Base-by-base conservation (phyloP, 306 rosid genomes). In the Pueraria montana region DNA sequence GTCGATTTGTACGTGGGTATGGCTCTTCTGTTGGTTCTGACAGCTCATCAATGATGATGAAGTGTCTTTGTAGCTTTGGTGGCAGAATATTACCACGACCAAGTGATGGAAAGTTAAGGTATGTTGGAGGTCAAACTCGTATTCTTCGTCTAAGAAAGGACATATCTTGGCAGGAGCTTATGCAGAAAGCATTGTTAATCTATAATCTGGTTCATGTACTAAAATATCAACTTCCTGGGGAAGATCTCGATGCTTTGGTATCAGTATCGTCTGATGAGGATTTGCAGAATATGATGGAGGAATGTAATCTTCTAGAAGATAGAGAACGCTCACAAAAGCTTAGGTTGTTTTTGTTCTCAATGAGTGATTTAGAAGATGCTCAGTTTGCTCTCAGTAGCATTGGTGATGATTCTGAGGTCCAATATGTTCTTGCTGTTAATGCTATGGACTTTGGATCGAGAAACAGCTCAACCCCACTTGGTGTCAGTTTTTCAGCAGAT, bases 221-320 rank as follows among this genome's bases (percentile, higher is more conserved):
- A 61, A 93, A 91, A 80, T 93, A 93, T 89, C 97, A 93, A 89
- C 94, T 91, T 77, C 97, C 96, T 0, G 97, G 96, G 50, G 96
- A 93, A 86, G 96, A 93, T 88, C 96, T 93, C 58, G 97, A 93
- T 91, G 96, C 97, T 43, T 88, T 93, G 78, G 93, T 93, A 64
- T 91, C 97, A n/a, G 94, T 93, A 70, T 86, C 96, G 21, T 89
- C 85, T 84, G 97, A 93, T 76, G 97, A 93, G 86, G 97, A 93
- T 83, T 74, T 93, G 70, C 93, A 85, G 84, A 93, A 93, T 81
- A 93, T 93, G 97, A 91, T 93, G 94, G 97, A 93, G 59, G 97
- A 93, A 82, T 93, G 86, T 64, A 78, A 52, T 55, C 79, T 80
- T 69, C 46, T 82, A 68, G 88, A 82, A 81, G 81, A 84, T 49